These are phyloP conservation scores for Candida xyloterini DNA, from an alignment of 805 yeast species.

Conservation along the genomic window DNA sequence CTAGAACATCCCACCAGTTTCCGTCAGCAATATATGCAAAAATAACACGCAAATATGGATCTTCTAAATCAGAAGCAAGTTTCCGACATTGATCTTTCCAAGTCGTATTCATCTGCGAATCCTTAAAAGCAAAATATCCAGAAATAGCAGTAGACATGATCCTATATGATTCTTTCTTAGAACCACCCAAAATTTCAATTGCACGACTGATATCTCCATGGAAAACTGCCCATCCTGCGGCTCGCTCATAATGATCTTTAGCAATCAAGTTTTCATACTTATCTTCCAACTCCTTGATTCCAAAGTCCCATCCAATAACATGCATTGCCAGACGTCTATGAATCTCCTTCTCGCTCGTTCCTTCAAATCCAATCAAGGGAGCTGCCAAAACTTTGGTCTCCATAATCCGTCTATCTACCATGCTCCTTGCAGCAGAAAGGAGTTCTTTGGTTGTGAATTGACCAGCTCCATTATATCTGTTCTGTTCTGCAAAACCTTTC, in stretches of 20 bases:
- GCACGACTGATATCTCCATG: slow-evolving; percentile 85
- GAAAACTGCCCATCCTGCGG: slow-evolving; percentile 97
- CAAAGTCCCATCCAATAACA: slow-evolving; percentile 88
- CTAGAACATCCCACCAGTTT: slow-evolving; percentile 95
- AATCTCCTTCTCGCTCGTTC: slow-evolving; percentile 48
- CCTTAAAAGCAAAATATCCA: slow-evolving; percentile 72
- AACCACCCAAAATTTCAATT: slow-evolving; percentile 69
- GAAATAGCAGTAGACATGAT: slow-evolving; percentile 93
- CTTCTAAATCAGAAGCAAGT: slow-evolving; percentile 82
- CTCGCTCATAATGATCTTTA: slow-evolving; percentile 70
- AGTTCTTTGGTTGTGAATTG: slow-evolving; percentile 40
- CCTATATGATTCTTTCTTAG: slow-evolving; percentile 65
- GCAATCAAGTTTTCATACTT: slow-evolving; percentile 55
- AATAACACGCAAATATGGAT: slow-evolving; percentile 86
- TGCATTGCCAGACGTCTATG: slow-evolving; percentile 77
- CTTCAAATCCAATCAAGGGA: slow-evolving; percentile 39
- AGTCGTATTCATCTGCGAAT: slow-evolving; percentile 58
- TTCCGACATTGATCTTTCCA: slow-evolving; percentile 94
- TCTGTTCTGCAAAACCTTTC: slow-evolving; percentile 47
- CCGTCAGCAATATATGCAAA: slow-evolving; percentile 93
- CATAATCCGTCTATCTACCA: slow-evolving; percentile 40
- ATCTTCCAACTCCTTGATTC: slow-evolving; percentile 69
- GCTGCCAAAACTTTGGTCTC: slow-evolving; percentile 47
- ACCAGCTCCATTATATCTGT: slow-evolving; percentile 39
- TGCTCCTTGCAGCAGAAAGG: slow-evolving; percentile 49